Conservation (phyloP, 106 monocot species). For the Posidonia australis region DNA sequence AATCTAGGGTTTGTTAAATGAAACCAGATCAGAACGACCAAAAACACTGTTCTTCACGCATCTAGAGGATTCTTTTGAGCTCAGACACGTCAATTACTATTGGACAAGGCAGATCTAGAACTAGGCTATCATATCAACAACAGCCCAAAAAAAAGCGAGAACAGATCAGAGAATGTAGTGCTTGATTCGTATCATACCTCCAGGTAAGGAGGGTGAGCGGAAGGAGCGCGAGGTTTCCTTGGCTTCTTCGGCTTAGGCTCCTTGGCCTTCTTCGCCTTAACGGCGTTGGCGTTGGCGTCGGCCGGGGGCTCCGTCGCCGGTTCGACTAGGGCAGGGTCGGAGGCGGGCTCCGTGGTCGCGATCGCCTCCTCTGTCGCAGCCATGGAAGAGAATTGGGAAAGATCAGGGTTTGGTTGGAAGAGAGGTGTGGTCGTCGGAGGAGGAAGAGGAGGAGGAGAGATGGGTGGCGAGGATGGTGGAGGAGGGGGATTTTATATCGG, state of each 20-base stretch:
- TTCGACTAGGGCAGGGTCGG: constrained; percentile 1
- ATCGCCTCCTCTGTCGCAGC: constrained; percentile 14
- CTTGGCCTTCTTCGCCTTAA: constrained; percentile 22
- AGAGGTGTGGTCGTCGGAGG: background rate
- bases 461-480: background rate
- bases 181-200: constrained; percentile 31
- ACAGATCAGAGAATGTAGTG: background rate
- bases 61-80: too few relatives aligned
- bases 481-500: constrained; percentile 19
- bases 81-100: too few relatives aligned
- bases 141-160: background rate
- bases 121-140: background rate
- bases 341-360: constrained; percentile 1
- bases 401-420: background rate
- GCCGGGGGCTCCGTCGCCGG: constrained; percentile 2
- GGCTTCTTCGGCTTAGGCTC: constrained; percentile 35
- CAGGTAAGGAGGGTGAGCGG: constrained; percentile 61
- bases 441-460: background rate
- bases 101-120: too few relatives aligned
- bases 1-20: too few relatives aligned
- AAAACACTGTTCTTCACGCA: too few relatives aligned
- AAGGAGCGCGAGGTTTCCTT: constrained; percentile 26
- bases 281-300: constrained; percentile 3
- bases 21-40: too few relatives aligned
- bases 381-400: constrained; percentile 4